phyloP scores from a whole-genome alignment of 1,284 basidiomycete species.

The Pseudozyma hubeiensis region DNA sequence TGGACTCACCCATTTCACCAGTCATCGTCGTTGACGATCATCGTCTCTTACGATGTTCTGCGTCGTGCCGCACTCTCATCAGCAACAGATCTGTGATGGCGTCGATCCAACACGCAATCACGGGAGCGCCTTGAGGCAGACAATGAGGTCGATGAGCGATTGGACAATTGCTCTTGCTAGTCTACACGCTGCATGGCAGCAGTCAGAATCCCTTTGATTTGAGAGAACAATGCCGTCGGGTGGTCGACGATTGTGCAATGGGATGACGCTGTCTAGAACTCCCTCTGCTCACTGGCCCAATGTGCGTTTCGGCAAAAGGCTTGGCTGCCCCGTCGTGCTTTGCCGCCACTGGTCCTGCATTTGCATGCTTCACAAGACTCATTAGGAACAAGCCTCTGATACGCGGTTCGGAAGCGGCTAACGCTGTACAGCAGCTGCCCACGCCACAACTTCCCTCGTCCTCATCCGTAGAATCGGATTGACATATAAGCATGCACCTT shows the following conservation, averaged over 20 bases:
- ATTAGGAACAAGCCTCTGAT: slow-evolving; percentile 9
- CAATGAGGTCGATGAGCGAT: too few relatives aligned
- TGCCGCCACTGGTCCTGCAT: slow-evolving; percentile 11
- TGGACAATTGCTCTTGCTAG: too few relatives aligned
- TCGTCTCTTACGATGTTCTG: too few relatives aligned
- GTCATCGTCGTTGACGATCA: too few relatives aligned
- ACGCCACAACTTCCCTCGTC: background rate
- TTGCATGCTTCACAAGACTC: slow-evolving; percentile 25
- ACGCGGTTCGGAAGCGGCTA: background rate
- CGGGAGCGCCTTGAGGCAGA: too few relatives aligned
- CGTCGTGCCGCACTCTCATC: too few relatives aligned
- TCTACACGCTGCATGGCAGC: too few relatives aligned
- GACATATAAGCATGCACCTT: slow-evolving; percentile 21
- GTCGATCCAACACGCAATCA: too few relatives aligned
- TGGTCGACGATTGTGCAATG: background rate
- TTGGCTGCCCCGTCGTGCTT: slow-evolving; percentile 3
- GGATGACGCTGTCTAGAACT: background rate
- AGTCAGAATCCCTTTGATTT: background rate
- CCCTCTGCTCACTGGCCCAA: too few relatives aligned
- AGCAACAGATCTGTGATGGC: too few relatives aligned
- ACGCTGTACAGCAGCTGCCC: background rate
- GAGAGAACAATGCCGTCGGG: background rate
- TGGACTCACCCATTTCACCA: too few relatives aligned
- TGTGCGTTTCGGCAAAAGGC: background rate
- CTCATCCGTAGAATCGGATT: background rate